Percentiles rank a stretch among this genome's conserved stretches.
phyloP scores from a whole-genome alignment of 805 yeast species.

The Komagataella pseudopastoris region DNA sequence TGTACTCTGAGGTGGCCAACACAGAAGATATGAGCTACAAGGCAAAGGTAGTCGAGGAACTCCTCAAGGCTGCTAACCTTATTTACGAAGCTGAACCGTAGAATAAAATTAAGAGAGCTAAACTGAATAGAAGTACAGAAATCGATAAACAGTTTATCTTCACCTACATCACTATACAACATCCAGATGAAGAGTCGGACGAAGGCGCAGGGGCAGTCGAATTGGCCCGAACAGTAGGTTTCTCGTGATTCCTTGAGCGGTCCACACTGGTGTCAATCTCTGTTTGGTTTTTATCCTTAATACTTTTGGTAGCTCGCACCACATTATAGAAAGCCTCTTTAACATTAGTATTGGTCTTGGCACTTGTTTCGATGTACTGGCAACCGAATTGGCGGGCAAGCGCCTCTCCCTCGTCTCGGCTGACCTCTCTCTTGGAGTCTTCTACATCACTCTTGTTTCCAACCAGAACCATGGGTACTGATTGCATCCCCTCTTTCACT shows the following conservation, averaged over 20 bases:
- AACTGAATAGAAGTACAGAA: background rate
- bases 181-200: background rate
- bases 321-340: constrained; percentile 20
- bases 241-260: background rate
- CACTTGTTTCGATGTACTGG: constrained; percentile 83
- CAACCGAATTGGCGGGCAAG: constrained; percentile 57
- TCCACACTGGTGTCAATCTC: background rate
- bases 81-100: constrained; percentile 28
- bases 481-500: constrained; percentile 33
- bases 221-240: background rate
- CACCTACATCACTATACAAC: background rate
- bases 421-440: constrained; percentile 47
- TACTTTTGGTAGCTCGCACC: constrained; percentile 7
- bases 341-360: constrained; percentile 83
- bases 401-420: constrained; percentile 40
- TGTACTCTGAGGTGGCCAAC: constrained; percentile 51
- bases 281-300: background rate
- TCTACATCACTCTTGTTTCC: constrained; percentile 68
- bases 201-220: background rate
- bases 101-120: background rate
- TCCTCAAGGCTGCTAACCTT: constrained; percentile 72
- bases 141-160: background rate
- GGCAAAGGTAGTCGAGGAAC: constrained; percentile 70
- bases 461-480: constrained; percentile 65
- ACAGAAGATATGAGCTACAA: constrained; percentile 66